phyloP scores from a whole-genome alignment of 352 stramenopile species.

The Pythium grandisporangium region DNA sequence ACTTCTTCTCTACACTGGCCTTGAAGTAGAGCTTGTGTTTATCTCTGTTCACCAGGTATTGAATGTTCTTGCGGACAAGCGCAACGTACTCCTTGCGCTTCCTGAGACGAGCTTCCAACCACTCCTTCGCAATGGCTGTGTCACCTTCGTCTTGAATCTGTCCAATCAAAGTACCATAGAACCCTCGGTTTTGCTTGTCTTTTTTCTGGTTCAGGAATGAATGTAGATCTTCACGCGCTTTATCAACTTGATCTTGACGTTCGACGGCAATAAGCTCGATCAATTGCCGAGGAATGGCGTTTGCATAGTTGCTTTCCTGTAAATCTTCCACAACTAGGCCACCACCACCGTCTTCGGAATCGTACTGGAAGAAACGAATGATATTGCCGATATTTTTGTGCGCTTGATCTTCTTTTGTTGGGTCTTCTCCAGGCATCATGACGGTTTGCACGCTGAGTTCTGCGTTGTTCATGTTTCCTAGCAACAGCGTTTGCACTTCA shows the following conservation, averaged over 20 bases:
- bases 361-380: slow-evolving; percentile 84
- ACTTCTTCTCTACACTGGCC: slow-evolving; percentile 83
- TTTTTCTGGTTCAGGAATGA: slow-evolving; percentile 83
- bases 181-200: slow-evolving; percentile 69
- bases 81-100: slow-evolving; percentile 79
- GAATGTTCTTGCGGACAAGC: slow-evolving; percentile 74
- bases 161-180: slow-evolving; percentile 82
- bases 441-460: slow-evolving; percentile 83
- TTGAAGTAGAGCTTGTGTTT: slow-evolving; percentile 89
- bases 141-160: slow-evolving; percentile 85
- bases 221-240: slow-evolving; percentile 68
- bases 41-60: slow-evolving; percentile 79
- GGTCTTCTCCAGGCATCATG: slow-evolving; percentile 77
- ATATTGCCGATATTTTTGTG: slow-evolving; percentile 88
- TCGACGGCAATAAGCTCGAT: slow-evolving; percentile 74
- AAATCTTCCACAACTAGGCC: slow-evolving; percentile 81
- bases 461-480: slow-evolving; percentile 65
- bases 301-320: slow-evolving; percentile 68
- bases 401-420: slow-evolving; percentile 55
- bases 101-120: slow-evolving; percentile 70
- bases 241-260: slow-evolving; percentile 69
- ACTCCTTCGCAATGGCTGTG: slow-evolving; percentile 58
- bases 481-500: slow-evolving; percentile 60
- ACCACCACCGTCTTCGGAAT: slow-evolving; percentile 69
- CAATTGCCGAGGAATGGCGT: slow-evolving; percentile 73